Evolutionary conservation across 768 basidiomycete genomes (phyloP).

Genomic region (Lyophyllum shimeji): DNA sequence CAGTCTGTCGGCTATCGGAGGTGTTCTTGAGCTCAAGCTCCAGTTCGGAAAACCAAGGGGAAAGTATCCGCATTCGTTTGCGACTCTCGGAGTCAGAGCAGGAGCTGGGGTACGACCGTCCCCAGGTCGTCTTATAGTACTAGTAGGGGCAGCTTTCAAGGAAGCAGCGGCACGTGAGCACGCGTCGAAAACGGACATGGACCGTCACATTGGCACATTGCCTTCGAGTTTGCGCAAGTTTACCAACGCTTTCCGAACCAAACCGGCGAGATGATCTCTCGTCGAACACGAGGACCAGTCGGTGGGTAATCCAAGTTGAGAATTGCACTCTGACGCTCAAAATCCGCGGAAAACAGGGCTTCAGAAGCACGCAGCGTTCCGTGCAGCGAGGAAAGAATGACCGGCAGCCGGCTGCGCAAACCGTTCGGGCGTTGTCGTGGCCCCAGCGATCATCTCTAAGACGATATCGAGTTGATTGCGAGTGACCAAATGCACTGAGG

Average conservation of each 20-base stretch:
- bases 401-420: not conserved
- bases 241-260: not conserved
- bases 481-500: conserved; percentile 1
- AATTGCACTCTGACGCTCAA: too few relatives aligned
- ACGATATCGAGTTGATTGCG: not conserved
- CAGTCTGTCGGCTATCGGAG: too few relatives aligned
- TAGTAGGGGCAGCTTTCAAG: too few relatives aligned
- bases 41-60: too few relatives aligned
- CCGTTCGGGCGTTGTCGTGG: not conserved
- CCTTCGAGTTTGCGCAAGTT: not conserved
- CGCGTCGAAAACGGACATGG: too few relatives aligned
- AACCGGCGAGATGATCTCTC: not conserved
- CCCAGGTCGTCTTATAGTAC: too few relatives aligned
- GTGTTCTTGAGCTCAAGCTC: too few relatives aligned
- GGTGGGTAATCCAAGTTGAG: not conserved
- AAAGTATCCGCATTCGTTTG: too few relatives aligned
- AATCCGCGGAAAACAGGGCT: not conserved
- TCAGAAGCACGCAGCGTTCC: not conserved
- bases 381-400: not conserved
- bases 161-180: too few relatives aligned
- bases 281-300: not conserved
- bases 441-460: not conserved
- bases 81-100: too few relatives aligned
- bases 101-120: too few relatives aligned
- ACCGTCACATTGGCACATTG: too few relatives aligned